These are phyloP conservation scores for Trebouxia sp. DNA, from an alignment of 139 green algal genomes.

Conservation along the genomic window DNA sequence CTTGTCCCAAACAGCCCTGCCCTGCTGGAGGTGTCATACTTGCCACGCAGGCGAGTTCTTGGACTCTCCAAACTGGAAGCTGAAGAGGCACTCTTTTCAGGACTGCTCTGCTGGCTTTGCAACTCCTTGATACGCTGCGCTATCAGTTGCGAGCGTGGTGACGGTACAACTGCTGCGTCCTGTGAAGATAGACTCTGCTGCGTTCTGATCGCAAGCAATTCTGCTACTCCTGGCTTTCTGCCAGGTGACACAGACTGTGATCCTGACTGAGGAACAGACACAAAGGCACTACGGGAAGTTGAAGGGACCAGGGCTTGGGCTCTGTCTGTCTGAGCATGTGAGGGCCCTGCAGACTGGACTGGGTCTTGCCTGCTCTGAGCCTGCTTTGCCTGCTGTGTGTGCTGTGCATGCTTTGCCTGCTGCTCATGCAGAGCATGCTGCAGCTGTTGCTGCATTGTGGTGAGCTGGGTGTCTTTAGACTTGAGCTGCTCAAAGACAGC, in stretches of 20 bases:
- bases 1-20: not conserved
- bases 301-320: no score
- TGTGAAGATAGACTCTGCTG: no score
- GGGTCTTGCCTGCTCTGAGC: not conserved
- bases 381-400: not conserved
- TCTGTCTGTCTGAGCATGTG: no score
- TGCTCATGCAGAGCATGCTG: slow-evolving; percentile 6
- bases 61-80: not conserved
- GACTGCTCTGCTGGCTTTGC: slow-evolving; percentile 12
- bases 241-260: no score
- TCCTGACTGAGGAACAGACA: no score
- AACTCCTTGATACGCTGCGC: not conserved
- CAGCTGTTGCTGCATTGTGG: not conserved
- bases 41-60: not conserved
- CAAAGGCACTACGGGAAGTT: no score
- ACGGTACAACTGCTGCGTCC: not conserved
- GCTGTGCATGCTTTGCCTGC: slow-evolving; percentile 13
- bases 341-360: not conserved
- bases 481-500: slow-evolving; percentile 18
- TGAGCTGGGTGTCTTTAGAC: not conserved
- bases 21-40: not conserved
- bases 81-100: not conserved
- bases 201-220: no score
- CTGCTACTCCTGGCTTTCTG: no score
- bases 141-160: not conserved